Base-by-base conservation (phyloP, 2,329 filamentous ascomycete genomes). In the Penicillium italicum region DNA sequence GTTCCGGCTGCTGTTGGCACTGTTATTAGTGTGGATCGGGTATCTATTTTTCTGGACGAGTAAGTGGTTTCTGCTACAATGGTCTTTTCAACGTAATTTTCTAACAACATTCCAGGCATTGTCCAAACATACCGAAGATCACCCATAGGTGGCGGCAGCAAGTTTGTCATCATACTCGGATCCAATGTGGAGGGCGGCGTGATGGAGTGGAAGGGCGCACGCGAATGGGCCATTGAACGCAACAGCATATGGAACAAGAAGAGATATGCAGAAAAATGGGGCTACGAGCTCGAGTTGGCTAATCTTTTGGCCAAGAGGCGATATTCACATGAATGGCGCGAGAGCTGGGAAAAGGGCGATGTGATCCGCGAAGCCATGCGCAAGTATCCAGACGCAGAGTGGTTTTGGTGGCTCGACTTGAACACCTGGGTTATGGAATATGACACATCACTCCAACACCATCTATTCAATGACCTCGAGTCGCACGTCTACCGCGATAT, bases 261-360 rank as follows among this genome's bases (percentile, higher is more conserved):
- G 71, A 89, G 87, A 68, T 99, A 99, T 70, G 88, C 86, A 2
- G 81, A 84, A 33, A 83, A 82, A 71, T 97, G 94, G 92, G 94
- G 94, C 14, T 97, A 99, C 72, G 89, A 97, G 59, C 79, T 99
- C 56, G 94, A 99, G 73, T 88, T 97, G 69, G 91, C 96, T 63
- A 95, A 99, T 73, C 96, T 99, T 92, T 93, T 91, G 77, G 96
- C 92, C 51, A 96, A 97, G 82, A 97, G 97, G 78, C 86, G 92
- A 63, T 99, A 99, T 72, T 93, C 94, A 28, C 94, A 99, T 76
- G 94, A 99, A 76, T 99, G 94, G 94, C 85, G 94, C 68, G 94
- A 99, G 76, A 95, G 93, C 73, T 99, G 94, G 94, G 94, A 99
- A 76, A 99, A 97, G 80, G 92, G 97, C 58, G 94, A 99, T 72